Evolutionary conservation across 257 asterid species (phyloP).

Genomic region (Solanum ahanhuiri): DNA sequence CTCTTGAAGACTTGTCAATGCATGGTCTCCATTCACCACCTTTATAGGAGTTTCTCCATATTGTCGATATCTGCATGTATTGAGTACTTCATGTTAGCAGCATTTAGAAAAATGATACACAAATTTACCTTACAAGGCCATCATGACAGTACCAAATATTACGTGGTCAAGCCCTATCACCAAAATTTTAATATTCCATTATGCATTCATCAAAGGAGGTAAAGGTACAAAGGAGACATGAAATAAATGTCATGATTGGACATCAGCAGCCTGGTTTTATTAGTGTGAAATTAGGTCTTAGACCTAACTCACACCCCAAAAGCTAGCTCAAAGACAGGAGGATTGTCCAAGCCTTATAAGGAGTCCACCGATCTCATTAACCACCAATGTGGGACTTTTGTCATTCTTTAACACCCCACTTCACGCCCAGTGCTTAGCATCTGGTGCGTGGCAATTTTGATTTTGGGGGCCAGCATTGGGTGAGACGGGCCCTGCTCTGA

Average conservation of each 20-base stretch:
- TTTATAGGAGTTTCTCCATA: constrained; percentile 88
- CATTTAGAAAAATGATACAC: constrained; percentile 2
- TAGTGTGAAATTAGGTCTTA: too few relatives aligned
- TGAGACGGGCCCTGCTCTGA: too few relatives aligned
- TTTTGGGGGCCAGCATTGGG: too few relatives aligned
- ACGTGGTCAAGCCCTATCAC: not conserved
- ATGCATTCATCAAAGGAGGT: not conserved
- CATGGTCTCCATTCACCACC: constrained; percentile 91
- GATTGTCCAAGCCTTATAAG: too few relatives aligned
- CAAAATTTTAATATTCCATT: not conserved
- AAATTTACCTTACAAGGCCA: not conserved
- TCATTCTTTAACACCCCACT: too few relatives aligned
- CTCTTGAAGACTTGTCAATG: constrained; percentile 62
- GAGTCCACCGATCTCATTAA: too few relatives aligned
- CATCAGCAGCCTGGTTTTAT: not conserved
- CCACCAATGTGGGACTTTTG: too few relatives aligned
- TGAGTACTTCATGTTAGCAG: not conserved
- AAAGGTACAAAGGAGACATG: not conserved
- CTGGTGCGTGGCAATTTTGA: too few relatives aligned
- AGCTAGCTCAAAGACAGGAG: too few relatives aligned
- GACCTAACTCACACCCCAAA: too few relatives aligned
- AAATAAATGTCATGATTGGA: not conserved
- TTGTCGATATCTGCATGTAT: constrained; percentile 59
- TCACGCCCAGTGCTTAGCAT: too few relatives aligned
- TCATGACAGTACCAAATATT: not conserved